Conservation (phyloP, 352 stramenopile species). For the Aphanomyces invadans region DNA sequence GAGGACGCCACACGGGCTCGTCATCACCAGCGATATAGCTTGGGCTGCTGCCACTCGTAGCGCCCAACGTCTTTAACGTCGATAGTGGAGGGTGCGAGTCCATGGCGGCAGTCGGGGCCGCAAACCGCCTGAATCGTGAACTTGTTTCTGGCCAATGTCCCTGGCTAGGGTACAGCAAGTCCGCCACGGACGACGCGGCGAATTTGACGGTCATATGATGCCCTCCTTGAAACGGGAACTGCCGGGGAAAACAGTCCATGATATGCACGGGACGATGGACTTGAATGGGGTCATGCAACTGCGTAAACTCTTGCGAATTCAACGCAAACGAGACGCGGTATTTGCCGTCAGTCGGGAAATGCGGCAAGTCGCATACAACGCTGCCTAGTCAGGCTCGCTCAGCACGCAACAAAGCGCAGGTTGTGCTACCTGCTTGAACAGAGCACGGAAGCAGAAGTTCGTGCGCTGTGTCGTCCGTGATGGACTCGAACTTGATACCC, state of each 20-base stretch:
- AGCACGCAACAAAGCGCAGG: neutral
- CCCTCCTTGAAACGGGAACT: conserved; percentile 11
- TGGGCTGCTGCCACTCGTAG: neutral
- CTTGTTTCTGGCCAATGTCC: no score
- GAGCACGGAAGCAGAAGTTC: neutral
- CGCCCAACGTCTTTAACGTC: no score
- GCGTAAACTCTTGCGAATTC: conserved; percentile 21
- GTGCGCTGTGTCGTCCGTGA: neutral
- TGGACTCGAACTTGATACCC: conserved; percentile 12
- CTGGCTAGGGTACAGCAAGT: no score
- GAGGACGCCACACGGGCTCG: neutral
- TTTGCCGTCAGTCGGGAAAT: neutral
- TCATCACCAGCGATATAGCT: neutral
- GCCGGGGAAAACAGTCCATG: neutral
- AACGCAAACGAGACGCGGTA: conserved; percentile 9
- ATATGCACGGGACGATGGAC: conserved; percentile 10
- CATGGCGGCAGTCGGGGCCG: no score
- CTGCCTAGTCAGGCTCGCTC: neutral
- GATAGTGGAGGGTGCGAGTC: no score
- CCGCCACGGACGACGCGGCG: neutral
- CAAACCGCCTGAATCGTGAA: no score
- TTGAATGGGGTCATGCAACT: neutral
- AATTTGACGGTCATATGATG: neutral
- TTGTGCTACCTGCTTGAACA: neutral
- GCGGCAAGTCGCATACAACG: conserved; percentile 7